These are phyloP conservation scores for Apophysomyces trapeziformis DNA, from an alignment of 371 early-diverging fungal species.

Conservation along the genomic window DNA sequence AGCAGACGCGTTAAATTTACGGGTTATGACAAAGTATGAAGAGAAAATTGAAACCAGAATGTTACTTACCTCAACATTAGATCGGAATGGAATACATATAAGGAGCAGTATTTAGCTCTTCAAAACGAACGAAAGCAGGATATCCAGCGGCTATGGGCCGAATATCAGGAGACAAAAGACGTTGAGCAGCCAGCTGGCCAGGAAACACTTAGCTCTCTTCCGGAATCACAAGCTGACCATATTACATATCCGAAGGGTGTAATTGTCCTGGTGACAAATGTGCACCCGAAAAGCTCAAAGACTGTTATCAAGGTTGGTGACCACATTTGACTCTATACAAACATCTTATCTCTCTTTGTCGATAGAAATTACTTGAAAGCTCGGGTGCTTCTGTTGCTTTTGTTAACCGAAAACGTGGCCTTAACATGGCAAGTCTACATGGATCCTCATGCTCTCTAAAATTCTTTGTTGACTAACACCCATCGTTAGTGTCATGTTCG, in stretches of 20 bases:
- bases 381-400: conserved; percentile 38
- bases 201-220: neutral
- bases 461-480: neutral
- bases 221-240: neutral
- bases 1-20: conserved; percentile 20
- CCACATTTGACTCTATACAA: neutral
- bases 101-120: conserved; percentile 35
- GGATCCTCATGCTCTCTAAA: neutral
- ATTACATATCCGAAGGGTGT: conserved; percentile 24
- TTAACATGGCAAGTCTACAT: conserved; percentile 19
- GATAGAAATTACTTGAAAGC: conserved; percentile 26
- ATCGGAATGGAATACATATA: conserved; percentile 26
- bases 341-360: neutral
- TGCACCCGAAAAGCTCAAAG: conserved; percentile 38
- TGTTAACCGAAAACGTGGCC: conserved; percentile 37
- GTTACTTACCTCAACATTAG: conserved; percentile 17
- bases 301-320: conserved; percentile 24
- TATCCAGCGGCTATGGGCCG: conserved; percentile 21
- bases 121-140: conserved; percentile 14
- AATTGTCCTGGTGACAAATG: conserved; percentile 31
- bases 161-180: conserved; percentile 17
- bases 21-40: conserved; percentile 51
- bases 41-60: neutral
- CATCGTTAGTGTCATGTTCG: conserved; percentile 35
- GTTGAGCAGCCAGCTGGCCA: neutral